Percentiles rank a stretch among this genome's conserved stretches.
Conservation (phyloP, 805 yeast genomes). For the Metschnikowia chrysomelidarum region DNA sequence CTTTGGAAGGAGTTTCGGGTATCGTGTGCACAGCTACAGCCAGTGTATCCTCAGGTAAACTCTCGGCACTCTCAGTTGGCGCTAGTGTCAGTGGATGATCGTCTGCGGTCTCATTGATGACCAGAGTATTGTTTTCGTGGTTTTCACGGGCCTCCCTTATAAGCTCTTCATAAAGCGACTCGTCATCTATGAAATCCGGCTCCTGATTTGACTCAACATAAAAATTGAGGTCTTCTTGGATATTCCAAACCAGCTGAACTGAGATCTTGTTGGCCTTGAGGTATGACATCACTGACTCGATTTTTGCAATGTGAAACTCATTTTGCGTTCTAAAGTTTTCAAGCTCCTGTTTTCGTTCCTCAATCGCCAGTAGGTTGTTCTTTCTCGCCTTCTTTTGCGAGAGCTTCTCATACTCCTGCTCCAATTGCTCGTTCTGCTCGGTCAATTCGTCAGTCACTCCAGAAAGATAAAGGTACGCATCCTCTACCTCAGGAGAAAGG, state of each 20-base stretch:
- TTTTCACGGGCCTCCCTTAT: constrained; percentile 24
- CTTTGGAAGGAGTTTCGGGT: constrained; percentile 1
- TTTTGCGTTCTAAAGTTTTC: constrained; percentile 30
- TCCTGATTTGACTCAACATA: constrained; percentile 40
- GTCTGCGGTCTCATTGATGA: constrained; percentile 7
- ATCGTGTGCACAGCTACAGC: neutral
- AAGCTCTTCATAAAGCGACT: constrained; percentile 42
- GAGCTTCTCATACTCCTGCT: constrained; percentile 41
- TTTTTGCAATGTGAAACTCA: constrained; percentile 37
- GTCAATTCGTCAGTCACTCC: constrained; percentile 29
- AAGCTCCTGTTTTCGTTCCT: constrained; percentile 41
- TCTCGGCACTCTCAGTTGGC: constrained; percentile 3
- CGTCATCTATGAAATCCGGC: constrained; percentile 37
- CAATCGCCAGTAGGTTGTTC: constrained; percentile 34
- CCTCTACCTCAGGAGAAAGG: constrained; percentile 34
- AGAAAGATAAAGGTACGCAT: constrained; percentile 33
- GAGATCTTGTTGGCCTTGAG: constrained; percentile 23
- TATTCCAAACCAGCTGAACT: constrained; percentile 24
- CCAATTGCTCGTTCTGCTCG: constrained; percentile 36
- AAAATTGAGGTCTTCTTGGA: constrained; percentile 40
- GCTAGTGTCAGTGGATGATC: constrained; percentile 4
- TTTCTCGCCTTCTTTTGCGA: constrained; percentile 38
- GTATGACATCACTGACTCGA: constrained; percentile 30
- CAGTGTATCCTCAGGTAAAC: constrained; percentile 3
- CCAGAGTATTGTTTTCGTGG: constrained; percentile 14